Evolutionary conservation across 306 rosid genomes (phyloP).

Genomic region (Rubus idaeus): DNA sequence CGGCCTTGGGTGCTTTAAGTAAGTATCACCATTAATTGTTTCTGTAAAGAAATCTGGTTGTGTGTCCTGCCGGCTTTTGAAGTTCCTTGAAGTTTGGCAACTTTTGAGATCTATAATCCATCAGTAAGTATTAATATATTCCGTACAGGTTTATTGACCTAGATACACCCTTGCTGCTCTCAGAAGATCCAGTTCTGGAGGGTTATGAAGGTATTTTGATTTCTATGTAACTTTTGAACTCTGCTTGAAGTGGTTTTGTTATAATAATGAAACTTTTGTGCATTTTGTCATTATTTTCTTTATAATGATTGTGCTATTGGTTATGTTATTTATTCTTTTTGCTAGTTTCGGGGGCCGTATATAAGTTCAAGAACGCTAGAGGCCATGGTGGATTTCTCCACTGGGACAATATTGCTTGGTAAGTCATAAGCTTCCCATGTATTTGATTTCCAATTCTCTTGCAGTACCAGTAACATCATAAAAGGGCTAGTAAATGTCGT

Average conservation of each 20-base stretch:
- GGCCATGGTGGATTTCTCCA: conserved; percentile 95
- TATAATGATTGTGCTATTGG: background rate
- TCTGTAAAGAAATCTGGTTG: background rate
- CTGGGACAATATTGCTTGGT: conserved; percentile 73
- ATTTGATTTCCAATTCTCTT: background rate
- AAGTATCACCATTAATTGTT: conserved; percentile 11
- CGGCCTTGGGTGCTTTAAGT: conserved; percentile 85
- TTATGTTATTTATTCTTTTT: conserved; percentile 17
- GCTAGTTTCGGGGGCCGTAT: conserved; percentile 70
- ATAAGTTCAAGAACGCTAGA: conserved; percentile 67
- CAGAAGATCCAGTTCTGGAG: conserved; percentile 81
- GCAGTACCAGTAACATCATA: background rate
- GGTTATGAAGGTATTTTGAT: conserved; percentile 73
- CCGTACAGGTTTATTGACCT: conserved; percentile 68
- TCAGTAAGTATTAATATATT: conserved; percentile 17
- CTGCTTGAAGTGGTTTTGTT: background rate
- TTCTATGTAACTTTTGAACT: background rate
- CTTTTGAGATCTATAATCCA: background rate
- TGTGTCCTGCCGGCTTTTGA: background rate
- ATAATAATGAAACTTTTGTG: background rate
- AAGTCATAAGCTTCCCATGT: conserved; percentile 22
- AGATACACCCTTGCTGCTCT: conserved; percentile 74
- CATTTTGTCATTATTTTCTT: background rate
- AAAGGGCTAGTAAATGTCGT: background rate
- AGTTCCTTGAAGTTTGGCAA: background rate